Conservation (phyloP, 176 grass and related monocot species). For the Zea mays region DNA sequence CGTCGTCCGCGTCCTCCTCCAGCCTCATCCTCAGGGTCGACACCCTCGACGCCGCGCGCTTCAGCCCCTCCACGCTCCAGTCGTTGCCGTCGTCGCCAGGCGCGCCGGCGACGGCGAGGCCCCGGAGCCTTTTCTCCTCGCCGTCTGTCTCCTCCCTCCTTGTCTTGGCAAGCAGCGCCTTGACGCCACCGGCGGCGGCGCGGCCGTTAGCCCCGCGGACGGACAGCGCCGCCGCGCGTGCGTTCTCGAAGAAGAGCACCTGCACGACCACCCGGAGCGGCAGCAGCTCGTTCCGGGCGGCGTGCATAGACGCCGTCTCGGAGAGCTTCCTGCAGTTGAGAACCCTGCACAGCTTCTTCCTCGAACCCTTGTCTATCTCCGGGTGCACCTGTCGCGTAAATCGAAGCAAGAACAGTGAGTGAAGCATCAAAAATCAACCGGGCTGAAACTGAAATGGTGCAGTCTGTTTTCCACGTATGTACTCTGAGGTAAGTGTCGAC, state of each 20-base stretch:
- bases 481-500: conserved; percentile 86
- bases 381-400: conserved; percentile 49
- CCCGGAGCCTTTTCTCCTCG: neutral
- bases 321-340: conserved; percentile 88
- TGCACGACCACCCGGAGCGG: conserved; percentile 76
- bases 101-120: neutral
- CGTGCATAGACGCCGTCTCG: conserved; percentile 59
- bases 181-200: conserved; percentile 38
- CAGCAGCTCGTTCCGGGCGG: conserved; percentile 73
- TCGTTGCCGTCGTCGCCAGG: conserved; percentile 13
- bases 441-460: neutral
- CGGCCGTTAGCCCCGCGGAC: neutral
- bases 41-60: conserved; percentile 45
- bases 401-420: neutral
- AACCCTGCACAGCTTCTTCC: conserved; percentile 69
- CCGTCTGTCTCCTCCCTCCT: conserved; percentile 9
- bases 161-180: conserved; percentile 43
- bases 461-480: conserved; percentile 28
- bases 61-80: conserved; percentile 50
- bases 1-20: conserved; percentile 51
- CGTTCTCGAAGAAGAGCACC: conserved; percentile 87
- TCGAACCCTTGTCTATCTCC: conserved; percentile 51
- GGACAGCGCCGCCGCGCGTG: conserved; percentile 41
- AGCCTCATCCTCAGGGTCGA: conserved; percentile 71
- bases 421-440: neutral